Conservation (phyloP, 371 early-diverging fungal genomes). For the Zancudomyces culisetae region DNA sequence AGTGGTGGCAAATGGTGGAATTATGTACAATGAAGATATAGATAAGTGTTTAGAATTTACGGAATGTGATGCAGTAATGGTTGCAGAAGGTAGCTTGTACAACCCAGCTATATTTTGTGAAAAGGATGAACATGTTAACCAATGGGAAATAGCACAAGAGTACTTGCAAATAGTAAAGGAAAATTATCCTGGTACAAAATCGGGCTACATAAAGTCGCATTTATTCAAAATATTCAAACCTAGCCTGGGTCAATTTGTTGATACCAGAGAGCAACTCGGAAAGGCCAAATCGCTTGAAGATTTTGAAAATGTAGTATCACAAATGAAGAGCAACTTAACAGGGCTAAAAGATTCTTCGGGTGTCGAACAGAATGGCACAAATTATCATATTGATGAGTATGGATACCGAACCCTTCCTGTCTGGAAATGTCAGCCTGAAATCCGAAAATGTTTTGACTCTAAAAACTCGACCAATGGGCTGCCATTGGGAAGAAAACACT, state of each 20-base stretch:
- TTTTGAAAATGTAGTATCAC: no score
- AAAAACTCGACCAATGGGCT: constrained; percentile 5
- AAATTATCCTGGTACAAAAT: constrained; percentile 29
- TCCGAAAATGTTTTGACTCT: constrained; percentile 22
- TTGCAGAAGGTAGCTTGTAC: constrained; percentile 78
- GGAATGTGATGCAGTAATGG: constrained; percentile 92
- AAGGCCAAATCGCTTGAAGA: constrained; percentile 38
- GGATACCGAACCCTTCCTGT: constrained; percentile 21
- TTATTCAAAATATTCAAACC: constrained; percentile 84
- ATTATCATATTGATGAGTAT: constrained; percentile 15
- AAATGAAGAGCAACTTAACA: no score
- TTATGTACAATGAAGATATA: constrained; percentile 77
- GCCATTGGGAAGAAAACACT: constrained; percentile 1
- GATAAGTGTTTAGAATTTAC: constrained; percentile 75
- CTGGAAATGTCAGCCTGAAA: constrained; percentile 25
- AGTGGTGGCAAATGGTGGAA: constrained; percentile 96
- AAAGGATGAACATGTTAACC: constrained; percentile 32
- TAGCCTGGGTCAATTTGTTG: constrained; percentile 57
- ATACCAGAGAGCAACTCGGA: constrained; percentile 52
- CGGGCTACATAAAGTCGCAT: constrained; percentile 58
- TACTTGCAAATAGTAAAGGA: constrained; percentile 53
- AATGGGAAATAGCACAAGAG: constrained; percentile 63
- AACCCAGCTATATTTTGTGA: constrained; percentile 67
- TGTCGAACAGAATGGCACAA: no score
- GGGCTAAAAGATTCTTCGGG: no score